Evolutionary conservation across 148 eudicot genomes (phyloP).

Genomic region (Dianthus caryophyllus): DNA sequence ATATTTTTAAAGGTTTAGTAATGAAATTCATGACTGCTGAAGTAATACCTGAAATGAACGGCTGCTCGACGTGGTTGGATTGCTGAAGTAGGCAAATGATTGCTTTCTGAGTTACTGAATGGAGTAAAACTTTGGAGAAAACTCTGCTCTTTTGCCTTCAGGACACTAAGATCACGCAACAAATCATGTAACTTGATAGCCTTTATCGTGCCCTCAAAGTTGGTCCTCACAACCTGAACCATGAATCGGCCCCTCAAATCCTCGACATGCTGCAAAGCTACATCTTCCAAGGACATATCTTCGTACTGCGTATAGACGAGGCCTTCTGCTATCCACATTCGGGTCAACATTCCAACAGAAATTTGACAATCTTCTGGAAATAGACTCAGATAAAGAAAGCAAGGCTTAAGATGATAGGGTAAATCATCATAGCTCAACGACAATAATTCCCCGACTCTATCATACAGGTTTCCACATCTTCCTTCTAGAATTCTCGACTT

Average conservation of each 20-base stretch:
- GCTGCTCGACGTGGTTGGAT: slow-evolving; percentile 9
- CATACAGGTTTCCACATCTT: slow-evolving; percentile 7
- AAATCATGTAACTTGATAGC: slow-evolving; percentile 25
- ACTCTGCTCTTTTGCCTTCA: slow-evolving; percentile 24
- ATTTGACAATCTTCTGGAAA: slow-evolving; percentile 23
- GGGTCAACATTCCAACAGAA: slow-evolving; percentile 8
- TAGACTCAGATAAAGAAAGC: slow-evolving; percentile 19
- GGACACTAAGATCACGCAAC: slow-evolving; percentile 27
- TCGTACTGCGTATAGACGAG: not conserved
- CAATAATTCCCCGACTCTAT: slow-evolving; percentile 14
- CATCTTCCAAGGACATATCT: slow-evolving; percentile 21
- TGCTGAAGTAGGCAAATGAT: not conserved
- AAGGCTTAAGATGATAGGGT: slow-evolving; percentile 15
- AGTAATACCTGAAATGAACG: slow-evolving; percentile 25
- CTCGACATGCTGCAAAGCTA: slow-evolving; percentile 11
- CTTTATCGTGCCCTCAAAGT: slow-evolving; percentile 15
- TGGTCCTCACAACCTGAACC: slow-evolving; percentile 24
- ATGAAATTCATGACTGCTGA: too few species aligned
- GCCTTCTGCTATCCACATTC: slow-evolving; percentile 30
- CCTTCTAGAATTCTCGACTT: slow-evolving; percentile 6
- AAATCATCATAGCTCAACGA: slow-evolving; percentile 16
- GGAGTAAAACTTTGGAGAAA: slow-evolving; percentile 18
- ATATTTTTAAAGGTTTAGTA: not conserved
- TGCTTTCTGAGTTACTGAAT: not conserved
- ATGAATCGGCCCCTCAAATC: slow-evolving; percentile 26